phyloP scores from a whole-genome alignment of 1,284 basidiomycete species.

The Boletus albobrunnescens region DNA sequence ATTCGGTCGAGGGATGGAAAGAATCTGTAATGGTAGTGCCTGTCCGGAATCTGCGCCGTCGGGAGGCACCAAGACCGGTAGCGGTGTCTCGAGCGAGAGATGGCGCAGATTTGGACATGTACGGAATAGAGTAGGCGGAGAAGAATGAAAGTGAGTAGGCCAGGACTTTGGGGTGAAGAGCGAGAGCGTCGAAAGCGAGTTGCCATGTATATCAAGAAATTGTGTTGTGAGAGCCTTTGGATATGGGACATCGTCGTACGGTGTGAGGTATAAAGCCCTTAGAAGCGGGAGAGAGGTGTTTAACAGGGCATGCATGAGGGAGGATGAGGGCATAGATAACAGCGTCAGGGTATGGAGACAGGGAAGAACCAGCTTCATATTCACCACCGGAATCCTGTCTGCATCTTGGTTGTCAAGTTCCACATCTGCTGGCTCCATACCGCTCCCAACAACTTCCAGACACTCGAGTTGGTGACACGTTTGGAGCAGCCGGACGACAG shows the following conservation, averaged over 20 bases:
- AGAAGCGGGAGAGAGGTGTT: slow-evolving; percentile 61
- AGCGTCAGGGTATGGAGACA: slow-evolving; percentile 62
- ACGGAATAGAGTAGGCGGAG: slow-evolving; percentile 50
- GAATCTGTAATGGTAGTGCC: slow-evolving; percentile 50
- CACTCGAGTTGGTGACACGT: slow-evolving; percentile 59
- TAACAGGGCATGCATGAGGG: slow-evolving; percentile 59
- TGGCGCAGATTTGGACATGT: slow-evolving; percentile 57
- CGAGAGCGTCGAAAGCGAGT: slow-evolving; percentile 56
- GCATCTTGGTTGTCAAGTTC: slow-evolving; percentile 33
- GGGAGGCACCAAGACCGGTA: slow-evolving; percentile 45
- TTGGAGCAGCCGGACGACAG: slow-evolving; percentile 54
- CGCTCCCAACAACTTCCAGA: slow-evolving; percentile 61
- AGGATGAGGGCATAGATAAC: slow-evolving; percentile 63
- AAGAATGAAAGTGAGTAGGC: slow-evolving; percentile 61
- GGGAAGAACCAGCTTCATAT: slow-evolving; percentile 46
- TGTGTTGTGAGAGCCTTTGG: slow-evolving; percentile 53
- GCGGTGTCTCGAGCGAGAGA: slow-evolving; percentile 64
- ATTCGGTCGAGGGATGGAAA: slow-evolving; percentile 70
- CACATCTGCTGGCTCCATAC: slow-evolving; percentile 48
- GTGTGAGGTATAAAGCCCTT: slow-evolving; percentile 67
- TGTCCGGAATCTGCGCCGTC: slow-evolving; percentile 31
- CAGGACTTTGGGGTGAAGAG: slow-evolving; percentile 69
- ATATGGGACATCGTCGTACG: slow-evolving; percentile 61
- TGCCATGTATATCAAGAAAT: slow-evolving; percentile 65
- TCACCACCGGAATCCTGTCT: slow-evolving; percentile 17